Evolutionary conservation across 139 green algal genomes (phyloP).

Genomic region (Gonium pectorale): DNA sequence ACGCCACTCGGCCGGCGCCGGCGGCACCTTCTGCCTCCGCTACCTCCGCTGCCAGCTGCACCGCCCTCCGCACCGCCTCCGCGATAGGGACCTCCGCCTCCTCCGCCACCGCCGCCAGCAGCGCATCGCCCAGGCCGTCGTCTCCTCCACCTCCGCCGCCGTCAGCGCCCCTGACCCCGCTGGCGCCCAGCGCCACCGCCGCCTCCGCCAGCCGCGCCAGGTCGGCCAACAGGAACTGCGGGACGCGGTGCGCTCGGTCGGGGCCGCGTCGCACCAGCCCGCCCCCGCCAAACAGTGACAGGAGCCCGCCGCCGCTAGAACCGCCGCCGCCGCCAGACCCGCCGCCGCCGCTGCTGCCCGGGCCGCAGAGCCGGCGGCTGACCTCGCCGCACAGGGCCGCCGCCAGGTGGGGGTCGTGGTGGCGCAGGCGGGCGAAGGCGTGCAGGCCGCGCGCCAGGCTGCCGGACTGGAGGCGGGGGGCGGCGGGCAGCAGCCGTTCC

Average conservation of each 20-base stretch:
- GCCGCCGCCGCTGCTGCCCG: background rate
- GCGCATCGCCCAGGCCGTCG: background rate
- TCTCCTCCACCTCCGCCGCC: background rate
- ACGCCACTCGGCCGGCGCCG: background rate
- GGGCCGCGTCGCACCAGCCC: background rate
- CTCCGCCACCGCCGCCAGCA: background rate
- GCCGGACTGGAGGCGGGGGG: background rate
- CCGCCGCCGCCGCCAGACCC: background rate
- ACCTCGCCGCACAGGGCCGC: background rate
- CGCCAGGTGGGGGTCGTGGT: slow-evolving; percentile 4
- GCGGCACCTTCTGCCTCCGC: background rate
- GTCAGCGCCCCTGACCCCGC: background rate
- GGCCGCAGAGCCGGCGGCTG: background rate
- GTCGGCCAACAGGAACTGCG: slow-evolving; percentile 2
- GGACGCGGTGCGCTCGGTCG: background rate
- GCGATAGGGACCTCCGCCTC: too few relatives aligned
- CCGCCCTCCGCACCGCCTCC: background rate
- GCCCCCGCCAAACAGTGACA: slow-evolving; percentile 23
- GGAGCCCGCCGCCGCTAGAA: background rate
- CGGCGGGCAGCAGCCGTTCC: background rate
- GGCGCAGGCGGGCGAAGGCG: slow-evolving; percentile 6
- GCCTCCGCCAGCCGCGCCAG: slow-evolving; percentile 30
- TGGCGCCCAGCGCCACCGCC: slow-evolving; percentile 9
- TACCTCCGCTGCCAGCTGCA: background rate
- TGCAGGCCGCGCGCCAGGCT: slow-evolving; percentile 17